These are phyloP conservation scores for Xerocomus spinulosus DNA, from an alignment of 768 basidiomycete species.

Conservation along the genomic window DNA sequence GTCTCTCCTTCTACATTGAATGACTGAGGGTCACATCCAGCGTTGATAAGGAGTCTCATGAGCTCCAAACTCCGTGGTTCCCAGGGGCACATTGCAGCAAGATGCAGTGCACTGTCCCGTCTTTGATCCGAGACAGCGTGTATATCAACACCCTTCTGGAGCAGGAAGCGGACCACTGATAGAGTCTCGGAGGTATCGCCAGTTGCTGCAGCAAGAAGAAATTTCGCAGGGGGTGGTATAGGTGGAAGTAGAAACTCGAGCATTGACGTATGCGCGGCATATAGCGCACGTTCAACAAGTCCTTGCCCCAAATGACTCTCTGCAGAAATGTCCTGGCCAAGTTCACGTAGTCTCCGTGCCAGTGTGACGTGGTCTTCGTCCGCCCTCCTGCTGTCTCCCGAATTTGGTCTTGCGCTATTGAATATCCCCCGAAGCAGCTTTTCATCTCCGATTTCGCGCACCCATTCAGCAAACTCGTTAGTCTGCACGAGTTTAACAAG, in stretches of 20 bases:
- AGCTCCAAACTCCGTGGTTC: conserved; percentile 1
- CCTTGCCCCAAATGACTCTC: not conserved
- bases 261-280: not conserved
- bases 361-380: not conserved
- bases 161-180: conserved; percentile 1
- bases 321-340: not conserved
- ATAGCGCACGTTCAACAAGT: not conserved
- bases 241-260: conserved; percentile 1
- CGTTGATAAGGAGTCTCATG: conserved; percentile 1
- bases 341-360: not conserved
- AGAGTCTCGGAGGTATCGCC: not conserved
- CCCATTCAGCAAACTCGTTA: conserved; percentile 1
- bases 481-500: not conserved
- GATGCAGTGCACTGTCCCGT: not conserved
- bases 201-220: not conserved
- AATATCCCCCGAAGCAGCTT: not conserved
- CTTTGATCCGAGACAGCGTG: not conserved
- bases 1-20: not conserved
- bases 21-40: not conserved
- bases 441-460: not conserved
- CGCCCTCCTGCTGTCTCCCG: not conserved
- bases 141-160: conserved; percentile 1
- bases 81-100: not conserved
- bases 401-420: conserved; percentile 2
- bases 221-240: not conserved